phyloP scores from a whole-genome alignment of 768 basidiomycete genomes.

The Boletus rubroflammeus region DNA sequence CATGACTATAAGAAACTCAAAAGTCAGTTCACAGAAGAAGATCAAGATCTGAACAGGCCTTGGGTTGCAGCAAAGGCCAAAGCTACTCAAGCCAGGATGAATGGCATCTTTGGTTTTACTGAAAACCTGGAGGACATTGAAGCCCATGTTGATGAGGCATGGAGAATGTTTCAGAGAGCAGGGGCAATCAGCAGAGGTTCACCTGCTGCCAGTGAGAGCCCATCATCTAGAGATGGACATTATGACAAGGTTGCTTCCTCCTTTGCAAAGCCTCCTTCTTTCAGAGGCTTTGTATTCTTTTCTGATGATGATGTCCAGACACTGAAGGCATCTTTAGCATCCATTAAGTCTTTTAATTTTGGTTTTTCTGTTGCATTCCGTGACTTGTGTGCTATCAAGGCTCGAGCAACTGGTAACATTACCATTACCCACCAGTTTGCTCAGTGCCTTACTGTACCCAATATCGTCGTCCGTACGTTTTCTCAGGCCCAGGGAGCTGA shows the following conservation, averaged over 20 bases:
- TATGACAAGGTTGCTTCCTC: conserved; percentile 27
- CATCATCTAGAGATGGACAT: not conserved
- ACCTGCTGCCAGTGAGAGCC: not conserved
- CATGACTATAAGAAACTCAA: conserved; percentile 32
- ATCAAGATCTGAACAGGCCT: conserved; percentile 37
- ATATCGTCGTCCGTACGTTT: conserved; percentile 14
- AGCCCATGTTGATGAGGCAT: conserved; percentile 34
- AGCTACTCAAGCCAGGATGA: not conserved
- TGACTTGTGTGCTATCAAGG: conserved; percentile 55
- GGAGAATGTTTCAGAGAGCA: conserved; percentile 15
- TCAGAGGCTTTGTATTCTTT: conserved; percentile 22
- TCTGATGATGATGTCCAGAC: conserved; percentile 34
- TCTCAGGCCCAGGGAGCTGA: conserved; percentile 15
- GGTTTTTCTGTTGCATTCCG: conserved; percentile 54
- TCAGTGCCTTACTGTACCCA: conserved; percentile 22
- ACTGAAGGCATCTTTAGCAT: conserved; percentile 57
- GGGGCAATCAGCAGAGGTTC: not conserved
- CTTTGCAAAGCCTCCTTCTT: conserved; percentile 25
- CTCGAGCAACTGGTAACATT: conserved; percentile 30
- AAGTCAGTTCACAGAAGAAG: not conserved
- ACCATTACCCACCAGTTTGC: conserved; percentile 24
- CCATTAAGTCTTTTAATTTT: conserved; percentile 34
- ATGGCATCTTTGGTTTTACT: conserved; percentile 15
- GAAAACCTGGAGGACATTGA: conserved; percentile 41
- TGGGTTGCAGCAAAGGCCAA: conserved; percentile 31